Percentiles rank a stretch among this genome's conserved stretches.
These are phyloP conservation scores for Drechslerella dactyloides DNA, from an alignment of 2,329 filamentous ascomycete genomes.

Conservation along the genomic window DNA sequence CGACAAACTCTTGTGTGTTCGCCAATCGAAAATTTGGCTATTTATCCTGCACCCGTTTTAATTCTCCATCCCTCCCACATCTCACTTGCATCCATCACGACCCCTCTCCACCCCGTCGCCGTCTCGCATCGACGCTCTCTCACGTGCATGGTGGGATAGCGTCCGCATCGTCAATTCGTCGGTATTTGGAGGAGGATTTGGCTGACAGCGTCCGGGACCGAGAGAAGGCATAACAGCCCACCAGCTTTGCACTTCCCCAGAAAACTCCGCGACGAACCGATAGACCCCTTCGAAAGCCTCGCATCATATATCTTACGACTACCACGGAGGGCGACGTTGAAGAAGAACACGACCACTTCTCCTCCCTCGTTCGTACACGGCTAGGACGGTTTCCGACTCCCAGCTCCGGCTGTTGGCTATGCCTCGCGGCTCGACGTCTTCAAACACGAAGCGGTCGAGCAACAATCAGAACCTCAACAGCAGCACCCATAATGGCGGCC, in stretches of 20 bases:
- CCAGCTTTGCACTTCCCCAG: conserved; percentile 11
- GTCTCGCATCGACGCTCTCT: conserved; percentile 5
- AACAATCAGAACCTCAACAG: conserved; percentile 51
- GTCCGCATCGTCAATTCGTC: conserved; percentile 24
- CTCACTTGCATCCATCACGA: not conserved
- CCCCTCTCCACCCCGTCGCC: not conserved
- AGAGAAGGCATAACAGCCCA: conserved; percentile 14
- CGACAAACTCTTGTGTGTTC: not conserved
- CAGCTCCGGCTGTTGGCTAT: conserved; percentile 49
- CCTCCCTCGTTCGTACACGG: conserved; percentile 14
- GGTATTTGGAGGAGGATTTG: conserved; percentile 35
- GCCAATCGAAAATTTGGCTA: conserved; percentile 2
- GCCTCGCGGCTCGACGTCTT: conserved; percentile 54
- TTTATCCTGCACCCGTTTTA: not conserved
- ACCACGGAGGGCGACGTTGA: conserved; percentile 30
- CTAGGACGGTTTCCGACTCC: conserved; percentile 30
- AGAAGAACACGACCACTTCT: not conserved
- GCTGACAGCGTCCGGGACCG: conserved; percentile 20
- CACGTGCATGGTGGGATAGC: conserved; percentile 29
- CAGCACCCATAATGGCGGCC: conserved; percentile 49
- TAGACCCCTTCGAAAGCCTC: no score
- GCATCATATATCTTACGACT: not conserved
- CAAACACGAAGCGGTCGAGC: conserved; percentile 53
- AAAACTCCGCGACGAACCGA: not conserved
- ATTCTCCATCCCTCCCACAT: conserved; percentile 15